Percentiles rank a stretch among this genome's conserved stretches.
phyloP scores from a whole-genome alignment of 75 land plant species.

The Selaginella tamariscina region DNA sequence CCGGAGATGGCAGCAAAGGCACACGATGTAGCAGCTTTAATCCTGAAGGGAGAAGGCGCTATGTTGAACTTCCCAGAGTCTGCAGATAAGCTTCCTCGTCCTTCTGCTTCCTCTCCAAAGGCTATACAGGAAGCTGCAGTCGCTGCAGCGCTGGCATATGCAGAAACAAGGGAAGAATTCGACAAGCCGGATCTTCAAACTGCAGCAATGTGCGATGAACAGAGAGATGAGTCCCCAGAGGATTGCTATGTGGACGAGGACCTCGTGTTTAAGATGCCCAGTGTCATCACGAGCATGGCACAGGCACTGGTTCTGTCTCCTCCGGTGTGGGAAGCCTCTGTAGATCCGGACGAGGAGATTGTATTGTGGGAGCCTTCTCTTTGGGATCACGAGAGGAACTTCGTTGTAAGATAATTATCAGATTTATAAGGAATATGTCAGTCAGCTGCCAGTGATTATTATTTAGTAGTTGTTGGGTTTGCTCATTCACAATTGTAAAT shows the following conservation, averaged over 20 bases:
- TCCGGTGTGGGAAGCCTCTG: not conserved
- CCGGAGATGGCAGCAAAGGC: constrained; percentile 10
- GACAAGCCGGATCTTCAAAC: not conserved
- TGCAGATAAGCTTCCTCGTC: not conserved
- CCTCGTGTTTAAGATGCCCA: not conserved
- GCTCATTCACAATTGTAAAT: no score
- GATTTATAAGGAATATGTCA: no score
- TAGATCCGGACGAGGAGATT: not conserved
- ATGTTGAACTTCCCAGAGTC: not conserved
- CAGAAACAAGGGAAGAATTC: not conserved
- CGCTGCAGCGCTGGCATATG: constrained; percentile 4
- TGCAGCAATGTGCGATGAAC: not conserved
- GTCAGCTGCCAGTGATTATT: no score
- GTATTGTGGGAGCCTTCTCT: not conserved
- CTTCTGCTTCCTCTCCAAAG: not conserved
- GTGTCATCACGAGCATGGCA: not conserved
- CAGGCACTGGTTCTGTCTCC: not conserved
- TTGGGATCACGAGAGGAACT: no score
- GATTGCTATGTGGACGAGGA: not conserved
- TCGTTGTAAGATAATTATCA: no score
- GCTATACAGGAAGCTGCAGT: constrained; percentile 7
- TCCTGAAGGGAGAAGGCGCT: constrained; percentile 7
- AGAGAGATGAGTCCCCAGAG: not conserved
- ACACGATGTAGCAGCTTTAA: not conserved
- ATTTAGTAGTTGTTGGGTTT: no score